Base-by-base conservation (phyloP, 163 green algal species). In the Scenedesmus sp. region DNA sequence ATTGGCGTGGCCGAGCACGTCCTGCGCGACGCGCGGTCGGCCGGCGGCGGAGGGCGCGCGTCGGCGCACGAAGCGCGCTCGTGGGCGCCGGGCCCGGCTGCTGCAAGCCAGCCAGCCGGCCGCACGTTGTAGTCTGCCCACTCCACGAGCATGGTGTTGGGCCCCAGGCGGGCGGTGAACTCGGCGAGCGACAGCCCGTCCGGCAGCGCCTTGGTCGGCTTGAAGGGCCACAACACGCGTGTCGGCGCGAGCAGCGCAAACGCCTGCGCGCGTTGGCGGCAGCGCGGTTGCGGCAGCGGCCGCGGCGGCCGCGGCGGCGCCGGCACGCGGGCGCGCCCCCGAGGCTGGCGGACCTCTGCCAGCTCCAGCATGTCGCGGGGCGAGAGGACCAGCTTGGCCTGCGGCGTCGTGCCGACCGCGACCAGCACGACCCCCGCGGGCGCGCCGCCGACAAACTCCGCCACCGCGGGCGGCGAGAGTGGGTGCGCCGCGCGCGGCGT, bases 81-180 rank as follows among this genome's bases (percentile, higher is more conserved):
- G n/a, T n/a, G n/a, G n/a, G n/a, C n/a, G n/a, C n/a, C n/a, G n/a
- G n/a, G n/a, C n/a, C n/a, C n/a, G n/a, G n/a, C n/a, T n/a, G n/a
- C n/a, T n/a, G n/a, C n/a, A n/a, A n/a, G n/a, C n/a, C n/a, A n/a
- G n/a, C n/a, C n/a, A n/a, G n/a, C n/a, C n/a, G n/a, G n/a, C n/a
- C n/a, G n/a, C n/a, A n/a, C 66, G 39, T 78, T 78, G 36, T 78
- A 78, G 17, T 78, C 70, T 2, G 64, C 54, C 70, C 70, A 78
- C 29, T 29, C 20, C 6, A 70, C 62, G n/a, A 70, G n/a, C 62
- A 56, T 45, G 24, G 42, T 60, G 42, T 78, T 78, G 5, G 36
- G 33, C n/a, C 22, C 42, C 39, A 70, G 34, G n/a, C n/a, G n/a
- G n/a, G n/a, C n/a, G 3, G 70, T 34, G 26, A 78, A 14, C n/a